phyloP scores from a whole-genome alignment of 129 eudicot genomes.

The Erigeron canadensis region DNA sequence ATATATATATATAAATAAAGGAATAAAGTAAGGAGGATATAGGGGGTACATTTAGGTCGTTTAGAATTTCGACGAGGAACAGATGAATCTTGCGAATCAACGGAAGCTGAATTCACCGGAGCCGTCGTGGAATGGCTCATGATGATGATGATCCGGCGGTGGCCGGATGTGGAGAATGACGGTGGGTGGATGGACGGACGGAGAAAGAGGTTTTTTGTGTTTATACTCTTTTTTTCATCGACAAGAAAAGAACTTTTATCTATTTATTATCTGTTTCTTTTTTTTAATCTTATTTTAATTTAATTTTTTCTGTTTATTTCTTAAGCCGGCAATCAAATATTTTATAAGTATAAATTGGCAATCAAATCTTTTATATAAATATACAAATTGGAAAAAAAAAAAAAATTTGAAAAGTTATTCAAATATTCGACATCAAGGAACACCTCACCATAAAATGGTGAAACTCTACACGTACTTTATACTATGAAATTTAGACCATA shows the following conservation, averaged over 20 bases:
- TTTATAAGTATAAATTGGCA: no score
- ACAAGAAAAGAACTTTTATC: neutral
- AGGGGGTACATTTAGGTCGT: conserved; percentile 33
- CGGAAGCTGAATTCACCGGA: conserved; percentile 21
- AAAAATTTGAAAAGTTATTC: no score
- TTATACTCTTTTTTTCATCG: conserved; percentile 11
- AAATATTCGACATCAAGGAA: no score
- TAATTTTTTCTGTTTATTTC: no score
- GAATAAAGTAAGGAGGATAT: neutral
- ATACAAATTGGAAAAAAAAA: no score
- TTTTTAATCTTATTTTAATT: no score
- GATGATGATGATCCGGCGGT: neutral
- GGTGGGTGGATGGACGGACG: neutral
- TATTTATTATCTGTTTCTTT: neutral
- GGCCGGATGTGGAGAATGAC: neutral
- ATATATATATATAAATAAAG: neutral
- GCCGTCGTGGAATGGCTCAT: conserved; percentile 30
- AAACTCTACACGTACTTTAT: no score
- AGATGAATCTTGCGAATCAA: conserved; percentile 23
- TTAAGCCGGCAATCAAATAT: no score
- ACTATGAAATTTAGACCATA: no score
- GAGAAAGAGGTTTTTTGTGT: neutral
- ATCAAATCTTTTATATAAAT: no score
- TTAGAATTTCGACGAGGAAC: conserved; percentile 27
- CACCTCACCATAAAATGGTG: no score